These are phyloP conservation scores for Albifimbria verrucaria DNA, from an alignment of 2,329 filamentous ascomycete species.

Conservation along the genomic window DNA sequence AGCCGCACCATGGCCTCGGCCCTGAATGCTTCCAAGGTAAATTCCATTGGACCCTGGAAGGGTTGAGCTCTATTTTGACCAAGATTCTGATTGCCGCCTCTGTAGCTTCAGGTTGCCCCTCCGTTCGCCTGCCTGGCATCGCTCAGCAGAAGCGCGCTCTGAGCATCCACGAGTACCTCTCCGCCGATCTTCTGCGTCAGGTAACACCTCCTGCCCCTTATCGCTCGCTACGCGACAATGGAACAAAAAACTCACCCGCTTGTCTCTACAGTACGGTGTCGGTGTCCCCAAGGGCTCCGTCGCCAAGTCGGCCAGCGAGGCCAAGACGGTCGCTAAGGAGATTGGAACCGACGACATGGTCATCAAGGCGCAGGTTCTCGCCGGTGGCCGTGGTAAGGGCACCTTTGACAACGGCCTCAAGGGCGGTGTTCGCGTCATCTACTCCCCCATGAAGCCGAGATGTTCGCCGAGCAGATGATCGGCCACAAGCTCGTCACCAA, in stretches of 20 bases:
- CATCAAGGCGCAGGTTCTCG: constrained; percentile 98
- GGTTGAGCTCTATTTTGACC: constrained; percentile 15
- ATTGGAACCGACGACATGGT: constrained; percentile 97
- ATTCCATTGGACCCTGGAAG: constrained; percentile 21
- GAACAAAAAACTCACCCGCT: constrained; percentile 14
- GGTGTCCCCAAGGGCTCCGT: constrained; percentile 88
- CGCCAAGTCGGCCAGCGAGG: constrained; percentile 79
- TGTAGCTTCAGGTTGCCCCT: constrained; percentile 33
- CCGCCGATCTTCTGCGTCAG: constrained; percentile 81
- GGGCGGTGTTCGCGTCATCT: constrained; percentile 97
- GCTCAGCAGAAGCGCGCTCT: constrained; percentile 82
- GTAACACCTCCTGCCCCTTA: constrained; percentile 35
- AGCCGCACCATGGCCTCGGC: constrained; percentile 77
- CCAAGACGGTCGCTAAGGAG: constrained; percentile 83
- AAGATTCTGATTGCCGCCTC: constrained; percentile 5
- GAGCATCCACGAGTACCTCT: constrained; percentile 98
- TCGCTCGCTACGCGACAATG: constrained; percentile 10
- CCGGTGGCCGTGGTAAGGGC: constrained; percentile 96
- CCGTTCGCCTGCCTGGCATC: constrained; percentile 59
- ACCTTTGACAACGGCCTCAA: constrained; percentile 98
- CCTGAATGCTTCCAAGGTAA: constrained; percentile 73
- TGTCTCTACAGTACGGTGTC: constrained; percentile 73
- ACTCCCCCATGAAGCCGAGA: constrained; percentile 96
- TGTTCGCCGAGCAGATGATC: constrained; percentile 99
- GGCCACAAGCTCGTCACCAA: constrained; percentile 99